Evolutionary conservation across 805 yeast species (phyloP), one percentile per base, ranked within the genome.

Genomic region (Lachancea nothofagi): DNA sequence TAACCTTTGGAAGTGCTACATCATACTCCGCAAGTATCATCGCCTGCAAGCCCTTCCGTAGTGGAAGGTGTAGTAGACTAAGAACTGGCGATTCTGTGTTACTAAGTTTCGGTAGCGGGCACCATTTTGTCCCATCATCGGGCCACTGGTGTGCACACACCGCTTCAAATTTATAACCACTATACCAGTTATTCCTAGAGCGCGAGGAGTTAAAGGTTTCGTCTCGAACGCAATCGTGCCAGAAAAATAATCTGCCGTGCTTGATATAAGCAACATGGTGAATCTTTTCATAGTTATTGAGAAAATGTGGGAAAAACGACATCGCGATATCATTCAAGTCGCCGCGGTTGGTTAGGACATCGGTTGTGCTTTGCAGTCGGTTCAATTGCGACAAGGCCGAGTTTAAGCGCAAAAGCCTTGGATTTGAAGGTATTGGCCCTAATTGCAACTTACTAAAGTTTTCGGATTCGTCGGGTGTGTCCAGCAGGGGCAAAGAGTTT

Each of bases 81-180:
- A 28, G 24, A n/a, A 23, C 29, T 7, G 41, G 32, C 8, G 13
- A 3, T 7, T 18, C 24, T n/a, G 9, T 15, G 19, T 15, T 20
- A 5, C n/a, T 13, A 4, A 13, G n/a, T 8, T 23, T 18, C 27
- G 32, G 33, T 10, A 32, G n/a, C 19, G 38, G 29, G 4, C 23
- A 13, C 42, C 42, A 39, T 4, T 12, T 18, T 4, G 20, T 7
- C 7, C 3, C 6, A 15, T 33, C 23, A 10, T 26, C 23, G 6
- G 42, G 42, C 42, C 42, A 39, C 4, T n/a, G 2, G 28, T 27
- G 29, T 9, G 33, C 22, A 18, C 42, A 39, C 33, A 33, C 34
- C 22, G 14, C 18, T 20, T 39, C 42, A 19, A 39, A 39, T 33
- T 39, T 39, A 19, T 33, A 22, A 13, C 42, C 42, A 21, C 38